These are phyloP conservation scores for Cutaneotrichosporon cavernicola DNA, from an alignment of 1,284 basidiomycete genomes.

Conservation along the genomic window DNA sequence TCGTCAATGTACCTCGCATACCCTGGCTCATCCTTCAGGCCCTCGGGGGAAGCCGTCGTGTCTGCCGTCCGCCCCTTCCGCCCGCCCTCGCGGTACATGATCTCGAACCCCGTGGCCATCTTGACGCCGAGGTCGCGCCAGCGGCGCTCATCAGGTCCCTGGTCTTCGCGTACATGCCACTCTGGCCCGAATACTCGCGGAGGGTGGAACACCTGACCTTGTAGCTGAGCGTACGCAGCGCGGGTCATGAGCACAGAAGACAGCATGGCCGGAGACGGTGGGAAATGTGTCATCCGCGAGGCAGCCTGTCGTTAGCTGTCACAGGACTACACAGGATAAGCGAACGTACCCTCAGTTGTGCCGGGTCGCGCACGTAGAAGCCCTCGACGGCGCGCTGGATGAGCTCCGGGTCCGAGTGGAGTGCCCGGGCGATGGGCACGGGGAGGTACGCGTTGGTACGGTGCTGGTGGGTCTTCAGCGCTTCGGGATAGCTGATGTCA, in stretches of 20 bases:
- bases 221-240: constrained; percentile 86
- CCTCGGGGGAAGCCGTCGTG: constrained; percentile 11
- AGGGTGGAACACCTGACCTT: constrained; percentile 86
- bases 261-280: constrained; percentile 65
- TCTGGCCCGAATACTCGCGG: constrained; percentile 77
- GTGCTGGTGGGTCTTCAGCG: constrained; percentile 71
- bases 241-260: constrained; percentile 72
- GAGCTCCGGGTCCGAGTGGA: constrained; percentile 66
- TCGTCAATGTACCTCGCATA: constrained; percentile 62
- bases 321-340: background rate
- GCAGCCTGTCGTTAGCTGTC: constrained; percentile 61
- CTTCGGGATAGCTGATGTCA: constrained; percentile 66
- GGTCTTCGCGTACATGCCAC: constrained; percentile 55
- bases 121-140: constrained; percentile 87
- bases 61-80: constrained; percentile 57
- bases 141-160: constrained; percentile 61
- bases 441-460: constrained; percentile 77
- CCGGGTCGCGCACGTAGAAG: constrained; percentile 88
- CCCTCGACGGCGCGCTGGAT: constrained; percentile 82
- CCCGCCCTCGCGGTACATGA: constrained; percentile 78
- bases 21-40: constrained; percentile 24
- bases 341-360: constrained; percentile 72
- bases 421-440: constrained; percentile 68
- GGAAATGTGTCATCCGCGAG: constrained; percentile 82
- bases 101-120: constrained; percentile 90